Base-by-base conservation (phyloP, 768 basidiomycete species). In the Exsudoporus frostii region DNA sequence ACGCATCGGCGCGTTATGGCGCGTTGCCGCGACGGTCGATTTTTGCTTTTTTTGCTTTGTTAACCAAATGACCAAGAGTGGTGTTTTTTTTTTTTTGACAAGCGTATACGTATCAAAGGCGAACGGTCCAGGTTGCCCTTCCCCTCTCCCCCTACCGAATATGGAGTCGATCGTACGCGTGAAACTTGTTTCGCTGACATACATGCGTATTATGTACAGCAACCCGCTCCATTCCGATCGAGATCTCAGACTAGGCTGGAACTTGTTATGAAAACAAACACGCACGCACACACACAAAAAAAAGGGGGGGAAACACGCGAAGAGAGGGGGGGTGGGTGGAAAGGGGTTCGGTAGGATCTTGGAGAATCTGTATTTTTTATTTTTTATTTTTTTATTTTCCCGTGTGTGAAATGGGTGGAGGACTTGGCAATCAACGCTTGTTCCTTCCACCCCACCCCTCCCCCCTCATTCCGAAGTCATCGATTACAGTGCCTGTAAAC, bases 191-290 rank as follows among this genome's bases (percentile, higher is more conserved):
- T 47, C 46, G 46, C 7, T 47, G 45, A 8, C 34, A 24, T 24
- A 34, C 13, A n/a, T n/a, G n/a, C n/a, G n/a, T n/a, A n/a, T n/a
- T n/a, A n/a, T n/a, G n/a, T 27, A 27, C 24, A 34, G 45, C 34
- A 27, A 54, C 42, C 53, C 53, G 42, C 37, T 32, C 52, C 43
- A 55, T 39, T 55, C 53, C 53, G 53, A 54, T 54, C 43, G 52
- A 38, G 36, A 51, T 24, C 30, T 29, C 17, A 19, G 34, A 34
- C 7, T 10, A 7, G 17, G 32, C 22, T 11, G 15, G 22, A n/a
- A n/a, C n/a, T 15, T 10, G 13, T 47, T 37, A 25, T 19, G 42
- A 43, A 43, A 43, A 43, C 11, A 27, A 0, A 27, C 2, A n/a
- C 1, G n/a, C 11, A 29, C n/a, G n/a, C n/a, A n/a, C n/a, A n/a